Evolutionary conservation across 257 asterid species (phyloP).

Genomic region (Solanum lignicaule): DNA sequence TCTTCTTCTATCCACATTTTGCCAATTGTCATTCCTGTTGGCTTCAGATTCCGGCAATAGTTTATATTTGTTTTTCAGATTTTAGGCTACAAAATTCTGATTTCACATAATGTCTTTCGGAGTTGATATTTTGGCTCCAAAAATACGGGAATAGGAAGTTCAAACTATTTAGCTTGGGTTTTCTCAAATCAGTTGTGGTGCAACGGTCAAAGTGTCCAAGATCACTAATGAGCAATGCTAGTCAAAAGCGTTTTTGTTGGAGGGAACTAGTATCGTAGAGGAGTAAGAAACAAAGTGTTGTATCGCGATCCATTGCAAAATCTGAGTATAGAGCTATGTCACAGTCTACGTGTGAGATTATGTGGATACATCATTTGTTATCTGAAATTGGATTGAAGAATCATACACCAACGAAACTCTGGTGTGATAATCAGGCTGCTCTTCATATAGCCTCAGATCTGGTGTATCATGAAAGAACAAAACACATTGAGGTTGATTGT

Average conservation of each 20-base stretch:
- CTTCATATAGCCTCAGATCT: neutral
- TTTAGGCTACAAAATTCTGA: neutral
- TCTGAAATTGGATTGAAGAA: neutral
- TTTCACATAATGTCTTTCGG: neutral
- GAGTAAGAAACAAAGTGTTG: neutral
- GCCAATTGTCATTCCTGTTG: neutral
- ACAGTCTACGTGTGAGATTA: neutral
- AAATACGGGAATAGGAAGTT: neutral
- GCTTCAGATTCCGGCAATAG: neutral
- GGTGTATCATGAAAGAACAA: neutral
- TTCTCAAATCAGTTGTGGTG: neutral
- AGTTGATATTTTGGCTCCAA: neutral
- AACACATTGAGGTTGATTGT: neutral
- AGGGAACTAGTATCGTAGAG: neutral
- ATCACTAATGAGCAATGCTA: neutral
- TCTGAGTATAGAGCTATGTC: neutral
- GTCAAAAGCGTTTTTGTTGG: neutral
- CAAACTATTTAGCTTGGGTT: neutral
- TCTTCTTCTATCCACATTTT: neutral
- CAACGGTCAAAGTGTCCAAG: neutral
- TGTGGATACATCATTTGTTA: neutral
- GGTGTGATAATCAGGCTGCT: neutral
- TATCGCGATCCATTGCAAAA: neutral
- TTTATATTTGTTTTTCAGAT: neutral
- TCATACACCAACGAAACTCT: neutral